Base-by-base conservation (phyloP, 2,329 filamentous ascomycete species). In the Cytospora chrysosperma region DNA sequence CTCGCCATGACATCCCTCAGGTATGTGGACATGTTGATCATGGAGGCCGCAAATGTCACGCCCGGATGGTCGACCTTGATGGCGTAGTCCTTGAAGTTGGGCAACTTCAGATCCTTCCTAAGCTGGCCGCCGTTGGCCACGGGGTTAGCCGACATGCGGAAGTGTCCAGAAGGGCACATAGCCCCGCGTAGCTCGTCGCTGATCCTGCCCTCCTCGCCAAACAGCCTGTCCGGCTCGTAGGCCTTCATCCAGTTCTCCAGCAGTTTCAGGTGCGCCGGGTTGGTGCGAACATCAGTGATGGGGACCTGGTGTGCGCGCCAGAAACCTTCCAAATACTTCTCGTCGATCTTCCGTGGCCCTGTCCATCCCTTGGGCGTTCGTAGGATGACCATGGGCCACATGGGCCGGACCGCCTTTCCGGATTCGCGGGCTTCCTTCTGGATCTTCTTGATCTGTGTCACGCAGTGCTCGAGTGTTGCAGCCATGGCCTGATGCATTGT, bases 401-500 rank as follows among this genome's bases (percentile, higher is more conserved):
- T 82, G 19, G 90, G 89, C 43, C 90, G 84, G 77, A 88, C 86
- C 3, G 88, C 82, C 72, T 89, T 88, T 66, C 87, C 86, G 0
- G 85, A 86, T 3, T 89, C 85, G 52, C 90, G 86, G 26, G 89
- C 88, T 72, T 91, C 76, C 74, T 90, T 89, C 74, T 93, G 90
- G 70, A 85, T 85, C 64, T 82, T 80, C 61, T 78, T 81, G 72
- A 93, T 93, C 71, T 92, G 87, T 19, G 80, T 74, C 21, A 93
- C 85, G 70, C 88, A 91, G 68, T 86, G 82, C 73, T 93, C 90
- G 30, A 93, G 77, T 0, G 90, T 93, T 51, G 85, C 84, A 15
- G 90, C 89, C 90, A 93, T 93, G 62, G 89, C 90, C 74, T 93
- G 90, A 72, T 93, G 89, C 90, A 93, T 93, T 53, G 82, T 84